These are phyloP conservation scores for Naegleria gruberi DNA, from an alignment of 208 protist species.

Conservation along the genomic window DNA sequence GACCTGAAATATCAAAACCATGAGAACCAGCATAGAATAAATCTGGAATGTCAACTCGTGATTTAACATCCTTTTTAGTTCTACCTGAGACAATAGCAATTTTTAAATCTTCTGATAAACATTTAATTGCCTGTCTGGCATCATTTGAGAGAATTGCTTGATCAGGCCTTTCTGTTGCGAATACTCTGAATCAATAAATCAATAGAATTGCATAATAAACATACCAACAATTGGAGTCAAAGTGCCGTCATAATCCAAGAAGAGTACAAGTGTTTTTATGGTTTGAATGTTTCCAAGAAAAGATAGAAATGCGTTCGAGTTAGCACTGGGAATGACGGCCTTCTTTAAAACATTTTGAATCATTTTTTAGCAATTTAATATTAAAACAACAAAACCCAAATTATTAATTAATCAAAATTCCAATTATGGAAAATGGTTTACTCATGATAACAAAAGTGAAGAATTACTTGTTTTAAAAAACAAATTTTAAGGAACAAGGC, in stretches of 20 bases:
- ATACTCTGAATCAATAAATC: no score
- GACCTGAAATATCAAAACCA: conserved; percentile 19
- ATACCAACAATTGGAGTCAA: conserved; percentile 16
- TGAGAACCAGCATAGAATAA: conserved; percentile 21
- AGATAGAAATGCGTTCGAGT: no score
- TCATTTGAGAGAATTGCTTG: background rate
- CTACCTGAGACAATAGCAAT: conserved; percentile 16
- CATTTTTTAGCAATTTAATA: no score
- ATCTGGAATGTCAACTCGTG: background rate
- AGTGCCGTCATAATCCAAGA: conserved; percentile 25
- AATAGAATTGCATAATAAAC: no score
- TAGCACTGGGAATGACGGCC: no score
- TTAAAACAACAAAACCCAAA: no score
- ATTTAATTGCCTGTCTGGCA: background rate
- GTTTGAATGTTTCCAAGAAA: no score
- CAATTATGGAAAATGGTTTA: background rate
- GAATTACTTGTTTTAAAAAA: background rate
- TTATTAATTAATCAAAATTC: background rate
- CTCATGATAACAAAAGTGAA: no score
- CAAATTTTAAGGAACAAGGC: background rate
- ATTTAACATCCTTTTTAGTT: background rate
- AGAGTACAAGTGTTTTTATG: background rate
- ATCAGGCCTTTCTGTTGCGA: background rate
- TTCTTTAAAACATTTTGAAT: no score
- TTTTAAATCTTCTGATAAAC: background rate